These are phyloP conservation scores for Apiotrichum sp. DNA, from an alignment of 1,284 basidiomycete species.

Conservation along the genomic window DNA sequence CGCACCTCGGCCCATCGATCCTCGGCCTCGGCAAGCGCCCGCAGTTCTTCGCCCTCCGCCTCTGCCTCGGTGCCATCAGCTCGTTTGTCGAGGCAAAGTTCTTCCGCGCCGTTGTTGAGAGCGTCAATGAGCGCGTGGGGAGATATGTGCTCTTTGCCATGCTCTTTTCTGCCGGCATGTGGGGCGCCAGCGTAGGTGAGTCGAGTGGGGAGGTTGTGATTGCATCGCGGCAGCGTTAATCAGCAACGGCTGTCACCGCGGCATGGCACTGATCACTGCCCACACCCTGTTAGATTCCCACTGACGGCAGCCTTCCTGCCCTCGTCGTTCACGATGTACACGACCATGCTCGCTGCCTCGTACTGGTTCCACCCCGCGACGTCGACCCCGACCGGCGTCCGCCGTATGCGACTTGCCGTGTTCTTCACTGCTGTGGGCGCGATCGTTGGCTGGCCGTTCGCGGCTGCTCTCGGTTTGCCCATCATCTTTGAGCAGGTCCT, in stretches of 20 bases:
- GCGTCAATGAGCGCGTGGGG: conserved; percentile 80
- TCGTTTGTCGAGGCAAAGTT: conserved; percentile 76
- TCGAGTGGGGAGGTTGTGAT: neutral
- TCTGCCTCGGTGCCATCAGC: conserved; percentile 68
- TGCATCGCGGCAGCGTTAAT: neutral
- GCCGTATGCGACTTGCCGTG: conserved; percentile 53
- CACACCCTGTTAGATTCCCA: neutral
- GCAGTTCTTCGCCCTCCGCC: conserved; percentile 77
- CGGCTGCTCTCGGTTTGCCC: conserved; percentile 75
- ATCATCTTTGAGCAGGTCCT: conserved; percentile 89
- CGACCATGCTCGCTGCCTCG: conserved; percentile 72
- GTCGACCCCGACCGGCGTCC: conserved; percentile 56
- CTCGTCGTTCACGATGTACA: conserved; percentile 92
- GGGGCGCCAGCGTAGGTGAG: conserved; percentile 75
- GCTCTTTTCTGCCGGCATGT: conserved; percentile 84
- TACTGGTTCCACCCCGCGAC: conserved; percentile 65
- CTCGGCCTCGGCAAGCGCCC: conserved; percentile 45
- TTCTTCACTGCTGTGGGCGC: conserved; percentile 72
- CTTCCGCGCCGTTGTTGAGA: conserved; percentile 72
- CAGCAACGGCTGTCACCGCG: too few relatives aligned
- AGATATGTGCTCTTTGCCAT: conserved; percentile 85
- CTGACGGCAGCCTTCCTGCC: conserved; percentile 70
- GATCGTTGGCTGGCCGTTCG: conserved; percentile 94
- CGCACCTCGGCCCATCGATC: conserved; percentile 39
- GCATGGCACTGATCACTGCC: too few relatives aligned